Conservation (phyloP, 2,329 filamentous ascomycete genomes). For the Aspergillus arachidicola region DNA sequence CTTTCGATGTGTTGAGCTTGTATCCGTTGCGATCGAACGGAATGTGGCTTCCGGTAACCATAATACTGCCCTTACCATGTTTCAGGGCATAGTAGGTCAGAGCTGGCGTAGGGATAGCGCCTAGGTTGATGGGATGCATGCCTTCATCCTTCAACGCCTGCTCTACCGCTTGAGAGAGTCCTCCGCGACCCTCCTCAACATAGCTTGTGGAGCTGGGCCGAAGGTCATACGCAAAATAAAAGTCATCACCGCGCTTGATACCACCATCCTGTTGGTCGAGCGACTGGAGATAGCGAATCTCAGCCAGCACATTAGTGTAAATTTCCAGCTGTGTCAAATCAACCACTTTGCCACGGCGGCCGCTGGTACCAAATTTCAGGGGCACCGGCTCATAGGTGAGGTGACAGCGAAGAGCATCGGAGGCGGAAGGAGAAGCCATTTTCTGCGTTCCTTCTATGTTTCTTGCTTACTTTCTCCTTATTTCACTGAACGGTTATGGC, state of each 20-base stretch:
- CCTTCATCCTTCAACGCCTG: constrained; percentile 32
- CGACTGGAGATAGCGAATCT: constrained; percentile 35
- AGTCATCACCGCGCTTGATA: constrained; percentile 33
- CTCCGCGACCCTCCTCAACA: constrained; percentile 33
- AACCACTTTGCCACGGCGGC: constrained; percentile 34
- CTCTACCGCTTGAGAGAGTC: constrained; percentile 33
- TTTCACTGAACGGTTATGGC: not conserved
- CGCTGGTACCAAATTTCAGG: constrained; percentile 40
- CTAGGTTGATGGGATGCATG: constrained; percentile 34
- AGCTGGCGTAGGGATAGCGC: constrained; percentile 36
- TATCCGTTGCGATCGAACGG: constrained; percentile 40
- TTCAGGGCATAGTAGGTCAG: constrained; percentile 33
- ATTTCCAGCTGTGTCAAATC: constrained; percentile 38
- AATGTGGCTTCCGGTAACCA: constrained; percentile 40
- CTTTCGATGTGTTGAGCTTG: constrained; percentile 37
- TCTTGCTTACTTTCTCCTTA: not conserved
- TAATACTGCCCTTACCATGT: constrained; percentile 36
- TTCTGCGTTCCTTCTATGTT: not conserved
- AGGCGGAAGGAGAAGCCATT: not conserved
- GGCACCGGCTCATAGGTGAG: constrained; percentile 30
- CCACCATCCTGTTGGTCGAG: constrained; percentile 30
- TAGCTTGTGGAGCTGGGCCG: constrained; percentile 34
- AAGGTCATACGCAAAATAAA: constrained; percentile 37
- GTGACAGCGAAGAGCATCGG: constrained; percentile 7
- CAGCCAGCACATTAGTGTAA: constrained; percentile 37